Base-by-base conservation (phyloP, 768 basidiomycete genomes). In the Chiua virens region DNA sequence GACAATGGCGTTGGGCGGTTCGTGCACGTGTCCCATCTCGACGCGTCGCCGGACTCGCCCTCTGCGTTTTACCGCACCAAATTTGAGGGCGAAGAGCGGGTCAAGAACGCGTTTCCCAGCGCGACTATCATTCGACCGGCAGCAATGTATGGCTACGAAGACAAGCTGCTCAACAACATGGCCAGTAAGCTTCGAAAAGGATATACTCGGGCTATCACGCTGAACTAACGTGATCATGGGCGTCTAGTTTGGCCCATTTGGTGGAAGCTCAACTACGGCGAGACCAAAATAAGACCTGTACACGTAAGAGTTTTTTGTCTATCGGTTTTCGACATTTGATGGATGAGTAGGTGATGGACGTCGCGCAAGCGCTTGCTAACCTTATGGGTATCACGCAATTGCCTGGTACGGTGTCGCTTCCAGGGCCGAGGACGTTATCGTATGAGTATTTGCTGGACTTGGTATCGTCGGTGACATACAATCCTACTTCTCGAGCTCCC, bases 21-120 rank as follows among this genome's bases (percentile, higher is more conserved):
- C 47, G 82, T 98, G 40, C 97, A 98, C 62, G 82, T 99, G 55
- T 98, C 97, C 11, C 97, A 99, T 70, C 71, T 99, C 55, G 95
- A 98, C 71, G 95, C 96, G 21, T 80, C 86, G 30, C 73, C 80
- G 18, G 75, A 82, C 57, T 97, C 95, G 11, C 64, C 80, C 2
- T 96, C 93, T 43, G 77, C 75, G 43, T 91, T 92, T 71, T 98
- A 98, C 73, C 82, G 83, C 53, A 81, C 92, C 52, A 98, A 98
- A 68, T 89, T 84, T 34, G 85, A 86, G 59, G 96, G 95, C 30
- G 97, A 99, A 71, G 83, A 86, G 57, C 83, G 80, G 45, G 94
- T 98, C 55, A 85, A 83, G 66, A 79, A 81, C 47, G 89, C 76
- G 4, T 98, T 93, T 77, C 87, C 89, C 3, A 76, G 75, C 32